Base-by-base conservation (phyloP, 2,329 filamentous ascomycete species). In the Trichophyton rubrum region DNA sequence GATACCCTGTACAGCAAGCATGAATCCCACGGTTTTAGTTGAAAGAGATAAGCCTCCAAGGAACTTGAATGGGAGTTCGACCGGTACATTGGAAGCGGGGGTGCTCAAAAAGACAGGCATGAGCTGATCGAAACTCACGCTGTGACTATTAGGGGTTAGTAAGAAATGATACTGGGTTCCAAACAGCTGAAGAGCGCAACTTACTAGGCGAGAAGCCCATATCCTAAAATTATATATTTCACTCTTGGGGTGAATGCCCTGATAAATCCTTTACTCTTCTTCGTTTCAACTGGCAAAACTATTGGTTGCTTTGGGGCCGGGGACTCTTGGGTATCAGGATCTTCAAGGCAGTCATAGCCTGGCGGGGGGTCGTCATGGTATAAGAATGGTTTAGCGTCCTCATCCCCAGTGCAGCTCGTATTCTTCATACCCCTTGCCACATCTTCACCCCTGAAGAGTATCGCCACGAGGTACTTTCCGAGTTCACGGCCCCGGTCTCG, bases 151-250 rank as follows among this genome's bases (percentile, higher is more conserved):
- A 35, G 41, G 24, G 51, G 68, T 70, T 64, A 73, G 69, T 47
- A 40, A 33, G 75, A 63, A 61, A 65, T 38, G 66, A 66, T 7
- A 24, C 64, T 60, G 1, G 35, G 6, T 49, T 45, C 8, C 22
- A 8, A 1, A 30, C 49, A 59, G 22, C 56, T 59, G 60, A 40
- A 60, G 9, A 38, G 33, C 55, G 53, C 24, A 30, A 86, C 90
- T 83, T 81, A 96, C 90, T 95, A 96, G 65, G 92, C 92, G 62
- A 97, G 79, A 67, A 97, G 90, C 51, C 91, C 92, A 71, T 95
- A 96, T 59, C 88, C 90, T 61, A 92, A 76, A 64, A 96, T 95
- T 70, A 91, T 92, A 69, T 95, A 79, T 62, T 95, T 79, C 60
- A 97, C 88, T 57, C 92, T 89, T 70, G 80, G 84, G 11, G 89